A percentile compares a stretch with the other conserved stretches of the same genome.
Evolutionary conservation across 495 filamentous ascomycete species (phyloP).

Genomic region (Neurospora terricola): DNA sequence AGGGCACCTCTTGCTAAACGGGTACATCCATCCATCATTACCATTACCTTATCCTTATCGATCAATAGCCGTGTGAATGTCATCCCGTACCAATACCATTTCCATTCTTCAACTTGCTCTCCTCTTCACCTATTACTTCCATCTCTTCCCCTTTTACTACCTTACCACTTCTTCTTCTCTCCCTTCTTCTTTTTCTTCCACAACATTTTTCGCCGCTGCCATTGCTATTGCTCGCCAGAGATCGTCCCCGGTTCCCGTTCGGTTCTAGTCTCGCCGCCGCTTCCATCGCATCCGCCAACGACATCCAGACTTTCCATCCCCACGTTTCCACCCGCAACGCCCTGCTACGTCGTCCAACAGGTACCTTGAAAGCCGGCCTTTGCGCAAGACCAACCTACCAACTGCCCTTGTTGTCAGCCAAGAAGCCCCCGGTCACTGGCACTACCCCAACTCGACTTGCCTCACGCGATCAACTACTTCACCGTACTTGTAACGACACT

Average conservation of each 20-base stretch:
- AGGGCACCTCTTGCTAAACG: neutral
- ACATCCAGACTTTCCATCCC: neutral
- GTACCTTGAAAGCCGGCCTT: neutral
- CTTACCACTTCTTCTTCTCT: neutral
- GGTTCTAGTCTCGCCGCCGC: neutral
- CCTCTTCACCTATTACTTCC: neutral
- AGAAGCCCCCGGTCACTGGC: neutral
- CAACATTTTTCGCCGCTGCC: neutral
- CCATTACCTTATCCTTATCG: neutral
- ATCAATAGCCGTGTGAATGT: too few relatives aligned
- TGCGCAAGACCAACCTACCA: neutral
- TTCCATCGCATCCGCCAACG: neutral
- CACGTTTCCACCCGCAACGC: neutral
- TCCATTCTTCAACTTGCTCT: neutral
- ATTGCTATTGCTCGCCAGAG: neutral
- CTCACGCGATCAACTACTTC: conserved; percentile 22
- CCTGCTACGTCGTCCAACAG: neutral
- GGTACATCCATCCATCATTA: neutral
- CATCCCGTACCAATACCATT: neutral
- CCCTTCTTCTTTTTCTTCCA: neutral
- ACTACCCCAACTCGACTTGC: conserved; percentile 1
- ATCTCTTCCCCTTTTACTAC: neutral
- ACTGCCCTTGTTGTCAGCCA: conserved; percentile 1
- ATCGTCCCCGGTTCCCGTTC: neutral
- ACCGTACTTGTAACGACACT: neutral